These are phyloP conservation scores for Pseudopithomyces maydicus DNA, from an alignment of 2,329 filamentous ascomycete genomes.

Conservation along the genomic window DNA sequence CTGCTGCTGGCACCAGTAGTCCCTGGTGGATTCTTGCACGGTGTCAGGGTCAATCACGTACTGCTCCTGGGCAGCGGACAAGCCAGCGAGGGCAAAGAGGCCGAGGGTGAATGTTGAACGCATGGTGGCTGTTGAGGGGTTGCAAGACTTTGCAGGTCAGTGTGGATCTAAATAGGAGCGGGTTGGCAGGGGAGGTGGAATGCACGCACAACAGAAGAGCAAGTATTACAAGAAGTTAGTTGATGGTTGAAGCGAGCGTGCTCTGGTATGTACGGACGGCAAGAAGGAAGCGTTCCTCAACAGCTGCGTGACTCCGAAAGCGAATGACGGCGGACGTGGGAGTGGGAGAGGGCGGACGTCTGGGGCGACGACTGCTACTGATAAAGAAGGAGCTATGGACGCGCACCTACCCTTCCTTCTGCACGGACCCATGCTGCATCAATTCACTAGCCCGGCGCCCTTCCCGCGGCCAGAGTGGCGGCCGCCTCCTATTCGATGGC, in stretches of 20 bases:
- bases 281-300: neutral
- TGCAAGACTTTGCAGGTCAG: constrained; percentile 8
- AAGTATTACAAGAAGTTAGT: constrained; percentile 21
- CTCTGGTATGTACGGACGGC: neutral
- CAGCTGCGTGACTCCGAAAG: constrained; percentile 20
- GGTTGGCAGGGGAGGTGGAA: constrained; percentile 7
- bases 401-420: constrained; percentile 16
- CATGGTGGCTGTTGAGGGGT: constrained; percentile 42
- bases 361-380: constrained; percentile 15
- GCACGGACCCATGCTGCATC: constrained; percentile 3
- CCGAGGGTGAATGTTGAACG: constrained; percentile 58
- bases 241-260: constrained; percentile 24
- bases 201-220: constrained; percentile 18
- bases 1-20: constrained; percentile 70
- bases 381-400: constrained; percentile 34
- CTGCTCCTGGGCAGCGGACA: constrained; percentile 55
- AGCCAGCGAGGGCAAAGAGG: constrained; percentile 56
- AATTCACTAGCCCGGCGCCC: constrained; percentile 1
- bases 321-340: constrained; percentile 33
- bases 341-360: constrained; percentile 11
- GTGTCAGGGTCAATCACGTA: constrained; percentile 65
- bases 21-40: constrained; percentile 60
- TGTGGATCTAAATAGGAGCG: neutral
- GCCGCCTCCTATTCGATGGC: neutral
- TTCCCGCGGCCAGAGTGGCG: constrained; percentile 2